These are phyloP conservation scores for Suillus clintonianus DNA, from an alignment of 768 basidiomycete species.

Conservation along the genomic window DNA sequence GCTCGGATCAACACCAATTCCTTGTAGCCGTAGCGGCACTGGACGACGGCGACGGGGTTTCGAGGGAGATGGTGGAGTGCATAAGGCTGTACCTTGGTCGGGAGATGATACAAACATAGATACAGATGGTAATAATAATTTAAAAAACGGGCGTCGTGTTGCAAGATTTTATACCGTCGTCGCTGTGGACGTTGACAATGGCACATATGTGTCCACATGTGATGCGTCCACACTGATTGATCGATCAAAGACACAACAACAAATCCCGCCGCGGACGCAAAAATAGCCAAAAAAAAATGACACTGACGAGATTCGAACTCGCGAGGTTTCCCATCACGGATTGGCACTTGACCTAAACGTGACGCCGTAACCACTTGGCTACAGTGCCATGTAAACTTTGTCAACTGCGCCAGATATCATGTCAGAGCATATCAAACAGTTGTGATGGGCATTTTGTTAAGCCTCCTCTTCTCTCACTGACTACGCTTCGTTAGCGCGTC, in stretches of 20 bases:
- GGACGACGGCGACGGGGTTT: constrained; percentile 33
- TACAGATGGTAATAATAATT: neutral
- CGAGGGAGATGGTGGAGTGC: constrained; percentile 22
- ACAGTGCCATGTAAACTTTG: constrained; percentile 40
- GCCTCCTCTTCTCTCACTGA: neutral
- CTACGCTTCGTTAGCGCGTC: constrained; percentile 15
- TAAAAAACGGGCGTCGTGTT: neutral
- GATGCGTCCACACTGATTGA: constrained; percentile 10
- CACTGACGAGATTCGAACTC: constrained; percentile 64
- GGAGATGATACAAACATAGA: constrained; percentile 5
- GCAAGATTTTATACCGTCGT: neutral
- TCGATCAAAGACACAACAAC: neutral
- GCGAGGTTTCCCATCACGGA: constrained; percentile 62
- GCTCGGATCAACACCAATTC: constrained; percentile 41
- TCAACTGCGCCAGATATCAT: neutral
- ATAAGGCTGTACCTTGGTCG: constrained; percentile 10
- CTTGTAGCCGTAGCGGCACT: constrained; percentile 32
- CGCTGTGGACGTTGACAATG: constrained; percentile 7
- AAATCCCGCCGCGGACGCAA: constrained; percentile 2
- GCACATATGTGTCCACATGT: neutral
- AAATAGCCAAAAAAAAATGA: constrained; percentile 34
- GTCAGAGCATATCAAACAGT: neutral
- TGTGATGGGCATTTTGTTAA: neutral
- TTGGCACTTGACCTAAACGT: constrained; percentile 49
- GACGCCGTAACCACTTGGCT: constrained; percentile 64